Conservation (phyloP, 176 grass and related monocot genomes). For the Oryza coarctata region DNA sequence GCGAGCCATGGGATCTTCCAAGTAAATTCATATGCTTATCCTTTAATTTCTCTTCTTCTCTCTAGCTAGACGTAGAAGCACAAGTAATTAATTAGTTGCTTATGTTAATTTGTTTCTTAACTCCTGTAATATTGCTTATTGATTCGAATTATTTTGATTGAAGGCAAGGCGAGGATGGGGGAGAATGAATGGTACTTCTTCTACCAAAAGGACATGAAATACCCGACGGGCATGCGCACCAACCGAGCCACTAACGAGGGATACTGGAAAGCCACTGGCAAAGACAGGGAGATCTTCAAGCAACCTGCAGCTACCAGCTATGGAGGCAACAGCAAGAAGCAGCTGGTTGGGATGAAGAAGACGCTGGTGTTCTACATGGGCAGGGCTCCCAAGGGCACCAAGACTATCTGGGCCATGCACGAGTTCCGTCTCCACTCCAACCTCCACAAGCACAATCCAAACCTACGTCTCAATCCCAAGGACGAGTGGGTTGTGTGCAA, state of each 20-base stretch:
- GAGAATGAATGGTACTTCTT: constrained; percentile 84
- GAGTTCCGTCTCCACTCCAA: constrained; percentile 65
- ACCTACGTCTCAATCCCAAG: constrained; percentile 31
- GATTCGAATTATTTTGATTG: background rate
- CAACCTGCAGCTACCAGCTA: background rate
- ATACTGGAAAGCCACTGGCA: constrained; percentile 89
- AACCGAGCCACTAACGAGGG: constrained; percentile 77
- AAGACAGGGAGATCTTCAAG: constrained; percentile 70
- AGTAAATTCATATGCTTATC: constrained; percentile 6
- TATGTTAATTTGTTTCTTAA: background rate
- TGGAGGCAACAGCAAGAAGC: background rate
- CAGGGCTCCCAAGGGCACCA: constrained; percentile 65
- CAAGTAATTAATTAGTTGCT: background rate
- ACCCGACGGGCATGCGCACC: constrained; percentile 59
- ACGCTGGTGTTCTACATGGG: constrained; percentile 86
- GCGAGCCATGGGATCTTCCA: constrained; percentile 93
- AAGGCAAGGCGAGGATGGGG: constrained; percentile 76
- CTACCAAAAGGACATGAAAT: constrained; percentile 63
- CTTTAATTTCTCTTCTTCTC: no score
- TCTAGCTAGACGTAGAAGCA: background rate
- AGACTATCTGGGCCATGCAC: constrained; percentile 87
- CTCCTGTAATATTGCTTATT: background rate
- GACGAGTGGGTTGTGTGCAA: constrained; percentile 69
- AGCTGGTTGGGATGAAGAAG: constrained; percentile 76
- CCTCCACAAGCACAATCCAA: constrained; percentile 11